phyloP scores from a whole-genome alignment of 257 asterid species.

The Salvia rosmarinus region DNA sequence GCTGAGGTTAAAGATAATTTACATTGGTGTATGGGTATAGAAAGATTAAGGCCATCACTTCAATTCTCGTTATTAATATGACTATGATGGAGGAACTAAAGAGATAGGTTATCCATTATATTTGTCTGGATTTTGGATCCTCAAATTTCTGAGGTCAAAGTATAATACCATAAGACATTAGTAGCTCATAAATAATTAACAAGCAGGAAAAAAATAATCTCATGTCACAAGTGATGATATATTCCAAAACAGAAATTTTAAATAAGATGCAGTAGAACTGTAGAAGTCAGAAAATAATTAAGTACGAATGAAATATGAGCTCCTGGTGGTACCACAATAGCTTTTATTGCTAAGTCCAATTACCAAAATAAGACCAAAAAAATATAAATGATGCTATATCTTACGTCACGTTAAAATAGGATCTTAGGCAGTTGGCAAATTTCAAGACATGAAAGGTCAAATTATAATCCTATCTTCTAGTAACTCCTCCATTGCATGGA shows the following conservation, averaged over 20 bases:
- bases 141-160: not conserved
- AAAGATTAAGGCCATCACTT: not conserved
- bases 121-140: not conserved
- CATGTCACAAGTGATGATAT: not conserved
- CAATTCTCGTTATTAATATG: not conserved
- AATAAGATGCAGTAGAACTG: not conserved
- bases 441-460: not conserved
- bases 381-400: not conserved
- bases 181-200: conserved; percentile 3
- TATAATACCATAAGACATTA: not conserved
- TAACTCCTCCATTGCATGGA: not conserved
- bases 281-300: not conserved
- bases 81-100: not conserved
- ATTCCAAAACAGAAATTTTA: not conserved
- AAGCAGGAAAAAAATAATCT: conserved; percentile 2
- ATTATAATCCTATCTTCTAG: not conserved
- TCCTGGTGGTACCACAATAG: not conserved
- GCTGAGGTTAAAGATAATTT: not conserved
- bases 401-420: not conserved
- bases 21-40: not conserved
- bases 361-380: not conserved
- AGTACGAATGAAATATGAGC: not conserved
- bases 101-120: not conserved
- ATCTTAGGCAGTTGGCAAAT: not conserved
- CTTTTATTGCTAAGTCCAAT: not conserved